phyloP scores from a whole-genome alignment of 225 moss, liverwort and hornwort genomes.

The Sphagnum contortum region DNA sequence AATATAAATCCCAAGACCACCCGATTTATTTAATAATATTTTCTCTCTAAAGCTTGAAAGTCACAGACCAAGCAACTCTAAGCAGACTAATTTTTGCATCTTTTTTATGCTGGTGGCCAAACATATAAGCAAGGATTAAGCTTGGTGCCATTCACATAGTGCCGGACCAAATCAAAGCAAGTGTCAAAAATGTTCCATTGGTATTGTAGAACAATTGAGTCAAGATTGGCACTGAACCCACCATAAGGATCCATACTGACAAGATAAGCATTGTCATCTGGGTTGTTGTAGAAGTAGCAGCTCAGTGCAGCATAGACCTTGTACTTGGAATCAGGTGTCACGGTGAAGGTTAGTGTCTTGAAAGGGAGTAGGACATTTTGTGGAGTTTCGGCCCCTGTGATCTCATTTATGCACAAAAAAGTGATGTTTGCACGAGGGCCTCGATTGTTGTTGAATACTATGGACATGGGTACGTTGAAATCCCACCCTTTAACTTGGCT shows the following conservation, averaged over 20 bases:
- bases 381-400: constrained; percentile 31
- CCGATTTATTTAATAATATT: too few relatives aligned
- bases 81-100: too few relatives aligned
- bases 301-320: constrained; percentile 33
- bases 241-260: constrained; percentile 34
- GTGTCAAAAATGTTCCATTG: constrained; percentile 42
- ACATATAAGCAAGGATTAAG: constrained; percentile 37
- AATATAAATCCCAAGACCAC: too few relatives aligned
- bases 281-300: constrained; percentile 39
- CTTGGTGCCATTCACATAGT: constrained; percentile 34
- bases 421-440: constrained; percentile 23
- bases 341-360: constrained; percentile 12
- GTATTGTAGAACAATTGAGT: constrained; percentile 24
- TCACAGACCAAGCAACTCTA: too few relatives aligned
- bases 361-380: constrained; percentile 16
- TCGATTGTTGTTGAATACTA: constrained; percentile 45
- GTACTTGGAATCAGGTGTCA: constrained; percentile 31
- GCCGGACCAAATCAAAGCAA: constrained; percentile 37
- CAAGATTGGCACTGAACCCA: constrained; percentile 31
- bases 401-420: constrained; percentile 36
- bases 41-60: too few relatives aligned
- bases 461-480: constrained; percentile 29
- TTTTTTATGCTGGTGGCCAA: constrained; percentile 14
- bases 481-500: too few relatives aligned
- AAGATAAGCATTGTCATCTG: constrained; percentile 17